Conservation (phyloP, 2,329 filamentous ascomycete species). For the Ceratocystis lukuohia region DNA sequence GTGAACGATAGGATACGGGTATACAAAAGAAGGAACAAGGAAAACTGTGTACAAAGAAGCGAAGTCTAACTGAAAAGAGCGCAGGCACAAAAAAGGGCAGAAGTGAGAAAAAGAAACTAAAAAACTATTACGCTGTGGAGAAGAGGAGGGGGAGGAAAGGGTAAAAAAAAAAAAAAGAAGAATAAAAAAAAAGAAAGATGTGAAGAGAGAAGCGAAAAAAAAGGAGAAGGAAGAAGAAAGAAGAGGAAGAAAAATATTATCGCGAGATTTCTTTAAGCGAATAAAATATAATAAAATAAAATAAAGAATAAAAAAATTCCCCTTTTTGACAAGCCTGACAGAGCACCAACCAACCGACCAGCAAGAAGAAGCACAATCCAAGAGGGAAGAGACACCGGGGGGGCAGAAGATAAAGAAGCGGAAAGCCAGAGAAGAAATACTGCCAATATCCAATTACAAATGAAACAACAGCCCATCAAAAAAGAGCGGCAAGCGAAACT, state of each 20-base stretch:
- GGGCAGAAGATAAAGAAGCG: neutral
- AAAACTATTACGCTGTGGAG: too few species aligned
- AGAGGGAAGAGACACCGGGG: neutral
- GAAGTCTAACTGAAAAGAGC: conserved; percentile 3
- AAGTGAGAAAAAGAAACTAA: neutral
- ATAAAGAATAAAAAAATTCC: neutral
- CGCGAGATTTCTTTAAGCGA: conserved; percentile 11
- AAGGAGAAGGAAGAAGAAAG: conserved; percentile 5
- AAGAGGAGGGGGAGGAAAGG: too few species aligned
- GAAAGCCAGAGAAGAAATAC: too few species aligned
- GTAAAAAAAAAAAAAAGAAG: neutral
- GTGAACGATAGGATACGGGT: conserved; percentile 23
- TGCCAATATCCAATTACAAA: too few species aligned
- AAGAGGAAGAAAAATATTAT: neutral
- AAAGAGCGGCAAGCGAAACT: too few species aligned
- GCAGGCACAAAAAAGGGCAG: neutral
- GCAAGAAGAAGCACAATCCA: conserved; percentile 17
- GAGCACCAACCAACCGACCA: neutral
- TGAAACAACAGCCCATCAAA: too few species aligned
- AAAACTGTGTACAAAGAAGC: conserved; percentile 2
- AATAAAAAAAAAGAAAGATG: conserved; percentile 6
- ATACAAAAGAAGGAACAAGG: neutral
- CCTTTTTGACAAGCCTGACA: neutral
- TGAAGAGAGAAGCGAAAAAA: conserved; percentile 21
- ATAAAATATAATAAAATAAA: conserved; percentile 5